These are phyloP conservation scores for Solanum appendiculatum DNA, from an alignment of 257 asterid species.

Conservation along the genomic window DNA sequence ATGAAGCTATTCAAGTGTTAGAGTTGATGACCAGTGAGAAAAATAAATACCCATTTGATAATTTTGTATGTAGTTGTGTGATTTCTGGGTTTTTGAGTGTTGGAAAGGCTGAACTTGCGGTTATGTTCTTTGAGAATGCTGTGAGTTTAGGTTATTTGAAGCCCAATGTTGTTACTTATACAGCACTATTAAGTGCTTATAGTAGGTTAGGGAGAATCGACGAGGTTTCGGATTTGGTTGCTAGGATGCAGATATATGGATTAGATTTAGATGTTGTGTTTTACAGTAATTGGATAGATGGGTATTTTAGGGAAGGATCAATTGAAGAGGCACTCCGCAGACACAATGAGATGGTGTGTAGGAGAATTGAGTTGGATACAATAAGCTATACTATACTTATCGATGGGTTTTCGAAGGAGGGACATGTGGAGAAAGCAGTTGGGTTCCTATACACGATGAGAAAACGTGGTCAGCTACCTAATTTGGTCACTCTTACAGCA, in stretches of 20 bases:
- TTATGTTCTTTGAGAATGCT: slow-evolving; percentile 63
- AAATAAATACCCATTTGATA: slow-evolving; percentile 47
- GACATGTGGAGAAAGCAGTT: slow-evolving; percentile 69
- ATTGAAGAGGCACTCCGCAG: slow-evolving; percentile 39
- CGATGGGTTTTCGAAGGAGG: slow-evolving; percentile 73
- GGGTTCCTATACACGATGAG: slow-evolving; percentile 70
- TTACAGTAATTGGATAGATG: slow-evolving; percentile 65
- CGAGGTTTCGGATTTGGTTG: slow-evolving; percentile 40
- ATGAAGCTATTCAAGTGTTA: slow-evolving; percentile 52
- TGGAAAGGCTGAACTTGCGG: slow-evolving; percentile 68
- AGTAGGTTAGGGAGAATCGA: slow-evolving; percentile 38
- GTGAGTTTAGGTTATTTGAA: slow-evolving; percentile 35
- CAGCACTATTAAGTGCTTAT: slow-evolving; percentile 58
- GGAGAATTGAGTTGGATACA: slow-evolving; percentile 40
- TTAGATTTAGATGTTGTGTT: slow-evolving; percentile 52
- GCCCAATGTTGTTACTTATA: slow-evolving; percentile 51
- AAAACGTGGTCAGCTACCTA: slow-evolving; percentile 52
- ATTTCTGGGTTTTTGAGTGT: slow-evolving; percentile 58
- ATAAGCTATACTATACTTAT: slow-evolving; percentile 60
- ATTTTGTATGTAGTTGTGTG: slow-evolving; percentile 69
- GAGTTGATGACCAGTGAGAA: slow-evolving; percentile 44
- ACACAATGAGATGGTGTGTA: slow-evolving; percentile 35
- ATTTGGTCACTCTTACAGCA: slow-evolving; percentile 66
- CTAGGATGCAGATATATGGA: slow-evolving; percentile 37
- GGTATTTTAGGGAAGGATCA: slow-evolving; percentile 45